Evolutionary conservation across 305 asterid species (phyloP).

Genomic region (Solanum hybrid): DNA sequence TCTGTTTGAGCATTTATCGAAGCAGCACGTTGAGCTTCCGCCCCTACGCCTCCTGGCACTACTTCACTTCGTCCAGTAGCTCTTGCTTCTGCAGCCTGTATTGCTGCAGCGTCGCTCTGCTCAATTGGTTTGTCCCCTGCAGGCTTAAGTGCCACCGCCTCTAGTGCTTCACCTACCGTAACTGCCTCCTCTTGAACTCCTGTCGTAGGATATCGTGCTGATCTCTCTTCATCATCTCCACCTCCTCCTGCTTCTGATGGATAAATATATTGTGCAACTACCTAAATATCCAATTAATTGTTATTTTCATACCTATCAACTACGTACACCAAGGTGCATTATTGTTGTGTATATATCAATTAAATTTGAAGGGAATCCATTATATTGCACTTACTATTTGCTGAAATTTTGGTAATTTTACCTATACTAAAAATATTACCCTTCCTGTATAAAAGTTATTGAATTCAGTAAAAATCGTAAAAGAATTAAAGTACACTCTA

Average conservation of each 20-base stretch:
- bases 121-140: constrained; percentile 32
- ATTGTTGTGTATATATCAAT: neutral
- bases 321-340: neutral
- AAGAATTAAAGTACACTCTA: neutral
- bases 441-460: neutral
- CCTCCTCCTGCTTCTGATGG: neutral
- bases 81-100: constrained; percentile 36
- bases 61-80: constrained; percentile 31
- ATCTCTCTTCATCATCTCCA: neutral
- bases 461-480: neutral
- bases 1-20: constrained; percentile 13
- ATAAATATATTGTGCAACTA: constrained; percentile 22
- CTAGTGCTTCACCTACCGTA: constrained; percentile 46
- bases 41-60: constrained; percentile 32
- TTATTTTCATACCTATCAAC: neutral
- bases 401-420: neutral
- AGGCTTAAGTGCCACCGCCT: constrained; percentile 20
- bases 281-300: constrained; percentile 1
- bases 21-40: constrained; percentile 34
- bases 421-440: neutral
- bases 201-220: neutral
- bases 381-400: neutral
- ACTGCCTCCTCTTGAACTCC: neutral
- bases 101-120: constrained; percentile 38
- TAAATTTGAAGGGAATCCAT: neutral